Evolutionary conservation across 2,329 filamentous ascomycete species (phyloP).

Genomic region (Aspergillus pseudoviridinutans): DNA sequence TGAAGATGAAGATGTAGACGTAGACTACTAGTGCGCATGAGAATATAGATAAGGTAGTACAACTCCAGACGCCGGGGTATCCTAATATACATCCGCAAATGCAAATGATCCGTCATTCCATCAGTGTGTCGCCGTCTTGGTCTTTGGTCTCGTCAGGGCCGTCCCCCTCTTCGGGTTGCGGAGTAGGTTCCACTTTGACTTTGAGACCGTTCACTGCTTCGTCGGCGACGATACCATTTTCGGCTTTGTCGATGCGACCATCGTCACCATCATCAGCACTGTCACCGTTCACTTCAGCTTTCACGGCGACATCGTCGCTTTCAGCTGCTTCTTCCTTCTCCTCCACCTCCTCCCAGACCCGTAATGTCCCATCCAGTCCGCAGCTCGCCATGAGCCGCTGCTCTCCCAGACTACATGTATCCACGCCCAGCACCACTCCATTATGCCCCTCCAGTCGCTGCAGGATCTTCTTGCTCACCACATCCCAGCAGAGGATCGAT

Average conservation of each 20-base stretch:
- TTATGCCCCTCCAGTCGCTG: slow-evolving; percentile 60
- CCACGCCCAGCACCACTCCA: slow-evolving; percentile 57
- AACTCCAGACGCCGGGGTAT: background rate
- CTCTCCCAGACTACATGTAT: slow-evolving; percentile 52
- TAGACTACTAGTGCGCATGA: background rate
- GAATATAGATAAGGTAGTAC: background rate
- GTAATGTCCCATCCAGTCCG: slow-evolving; percentile 59
- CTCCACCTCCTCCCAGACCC: slow-evolving; percentile 54
- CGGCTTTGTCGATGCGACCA: background rate
- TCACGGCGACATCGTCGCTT: background rate
- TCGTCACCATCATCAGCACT: background rate
- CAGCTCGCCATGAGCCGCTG: slow-evolving; percentile 56
- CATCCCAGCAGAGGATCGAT: slow-evolving; percentile 82
- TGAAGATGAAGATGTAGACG: background rate
- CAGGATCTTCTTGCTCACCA: slow-evolving; percentile 75
- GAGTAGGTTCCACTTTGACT: background rate
- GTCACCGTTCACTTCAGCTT: background rate
- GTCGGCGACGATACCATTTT: background rate
- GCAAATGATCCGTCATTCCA: background rate
- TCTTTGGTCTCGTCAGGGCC: background rate
- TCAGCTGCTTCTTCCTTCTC: background rate
- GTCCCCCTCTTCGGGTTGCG: background rate
- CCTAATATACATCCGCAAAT: background rate
- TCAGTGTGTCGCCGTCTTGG: background rate
- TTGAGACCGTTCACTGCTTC: background rate